Percentiles rank a stretch among this genome's conserved stretches.
Evolutionary conservation across 208 protist species (phyloP).

Genomic region (Acanthamoeba lenticulata): DNA sequence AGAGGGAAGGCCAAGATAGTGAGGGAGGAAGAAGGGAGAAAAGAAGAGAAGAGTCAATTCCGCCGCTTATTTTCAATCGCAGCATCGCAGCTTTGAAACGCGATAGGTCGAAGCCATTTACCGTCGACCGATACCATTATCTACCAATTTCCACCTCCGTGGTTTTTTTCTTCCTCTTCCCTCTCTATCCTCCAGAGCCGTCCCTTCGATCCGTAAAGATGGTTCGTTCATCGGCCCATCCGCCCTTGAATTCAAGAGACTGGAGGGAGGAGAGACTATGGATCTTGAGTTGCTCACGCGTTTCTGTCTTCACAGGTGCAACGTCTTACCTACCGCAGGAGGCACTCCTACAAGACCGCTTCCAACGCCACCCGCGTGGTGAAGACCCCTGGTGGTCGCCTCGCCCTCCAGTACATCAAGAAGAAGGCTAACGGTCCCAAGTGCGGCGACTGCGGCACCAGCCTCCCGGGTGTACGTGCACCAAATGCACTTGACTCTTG

Average conservation of each 20-base stretch:
- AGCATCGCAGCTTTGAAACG: not conserved
- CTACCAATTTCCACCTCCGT: not conserved
- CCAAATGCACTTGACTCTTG: not conserved
- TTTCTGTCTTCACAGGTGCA: conserved; percentile 82
- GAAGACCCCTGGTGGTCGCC: conserved; percentile 91
- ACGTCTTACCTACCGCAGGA: conserved; percentile 87
- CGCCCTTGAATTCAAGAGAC: not conserved
- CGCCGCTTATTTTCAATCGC: not conserved
- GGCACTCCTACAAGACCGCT: conserved; percentile 88
- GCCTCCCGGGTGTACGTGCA: conserved; percentile 86
- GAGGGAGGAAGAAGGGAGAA: conserved; percentile 59
- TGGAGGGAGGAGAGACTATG: not conserved
- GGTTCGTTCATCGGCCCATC: not conserved
- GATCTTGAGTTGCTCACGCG: too few species aligned
- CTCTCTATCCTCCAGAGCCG: conserved; percentile 29
- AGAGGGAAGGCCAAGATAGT: conserved; percentile 57
- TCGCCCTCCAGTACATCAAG: conserved; percentile 94
- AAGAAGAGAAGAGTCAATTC: not conserved
- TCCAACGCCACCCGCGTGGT: conserved; percentile 87
- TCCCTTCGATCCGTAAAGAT: conserved; percentile 24
- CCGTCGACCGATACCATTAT: not conserved
- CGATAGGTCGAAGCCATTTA: not conserved
- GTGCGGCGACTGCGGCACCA: conserved; percentile 93
- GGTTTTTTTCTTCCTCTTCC: conserved; percentile 37
- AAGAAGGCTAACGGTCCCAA: conserved; percentile 95